These are phyloP conservation scores for Malus sylvestris DNA, from an alignment of 306 rosid species.

Conservation along the genomic window DNA sequence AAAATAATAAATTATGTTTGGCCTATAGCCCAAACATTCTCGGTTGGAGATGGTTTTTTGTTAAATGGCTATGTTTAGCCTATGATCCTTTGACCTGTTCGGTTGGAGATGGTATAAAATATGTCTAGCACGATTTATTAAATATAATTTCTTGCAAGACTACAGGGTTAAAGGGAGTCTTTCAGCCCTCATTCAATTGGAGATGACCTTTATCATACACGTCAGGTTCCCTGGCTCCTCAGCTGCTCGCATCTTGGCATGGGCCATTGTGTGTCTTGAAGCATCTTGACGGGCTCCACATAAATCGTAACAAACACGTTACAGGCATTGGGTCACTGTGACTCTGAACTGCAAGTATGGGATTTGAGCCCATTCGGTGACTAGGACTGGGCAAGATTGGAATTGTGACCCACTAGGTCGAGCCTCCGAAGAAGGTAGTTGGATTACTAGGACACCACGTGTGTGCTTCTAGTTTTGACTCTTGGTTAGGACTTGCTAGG, in stretches of 20 bases:
- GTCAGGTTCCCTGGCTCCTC: constrained; percentile 59
- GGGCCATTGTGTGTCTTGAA: neutral
- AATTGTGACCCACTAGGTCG: too few species aligned
- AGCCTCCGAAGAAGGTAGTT: too few species aligned
- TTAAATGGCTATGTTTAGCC: too few species aligned
- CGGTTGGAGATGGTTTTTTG: too few species aligned
- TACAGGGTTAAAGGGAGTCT: accelerated
- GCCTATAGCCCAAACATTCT: too few species aligned
- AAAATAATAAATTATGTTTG: too few species aligned
- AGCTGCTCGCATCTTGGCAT: constrained; percentile 47
- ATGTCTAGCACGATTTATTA: accelerated
- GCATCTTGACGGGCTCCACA: neutral
- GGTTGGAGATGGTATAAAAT: too few species aligned
- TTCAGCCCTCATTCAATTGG: too few species aligned
- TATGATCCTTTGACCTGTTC: accelerated
- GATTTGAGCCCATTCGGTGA: too few species aligned
- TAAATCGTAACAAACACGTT: neutral
- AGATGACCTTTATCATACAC: constrained; percentile 39
- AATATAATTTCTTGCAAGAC: too few species aligned
- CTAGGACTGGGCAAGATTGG: too few species aligned
- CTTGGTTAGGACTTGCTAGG: neutral
- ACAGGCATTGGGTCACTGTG: neutral
- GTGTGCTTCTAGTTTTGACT: neutral
- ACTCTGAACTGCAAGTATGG: too few species aligned
- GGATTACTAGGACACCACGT: neutral